phyloP scores from a whole-genome alignment of 768 basidiomycete genomes.

The Phlebiopsis gigantea region DNA sequence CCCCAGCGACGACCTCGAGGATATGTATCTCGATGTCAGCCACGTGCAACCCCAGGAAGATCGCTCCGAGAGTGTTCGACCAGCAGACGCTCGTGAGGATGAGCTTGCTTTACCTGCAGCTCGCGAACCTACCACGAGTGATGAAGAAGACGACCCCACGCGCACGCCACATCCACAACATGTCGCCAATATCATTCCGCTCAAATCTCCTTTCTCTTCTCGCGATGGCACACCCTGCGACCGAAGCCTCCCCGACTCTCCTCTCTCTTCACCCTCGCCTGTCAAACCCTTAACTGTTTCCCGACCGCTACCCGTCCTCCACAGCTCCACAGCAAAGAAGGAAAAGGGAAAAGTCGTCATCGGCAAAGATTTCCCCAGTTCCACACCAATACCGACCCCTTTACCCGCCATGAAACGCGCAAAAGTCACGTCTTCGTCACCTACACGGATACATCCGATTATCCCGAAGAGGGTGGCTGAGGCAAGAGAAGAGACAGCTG shows the following conservation, averaged over 20 bases:
- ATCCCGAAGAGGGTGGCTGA: too few relatives aligned
- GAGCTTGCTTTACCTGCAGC: not conserved
- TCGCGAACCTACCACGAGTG: not conserved
- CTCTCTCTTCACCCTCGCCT: conserved; percentile 18
- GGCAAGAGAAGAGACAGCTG: not conserved
- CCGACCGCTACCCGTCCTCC: not conserved
- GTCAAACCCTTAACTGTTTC: conserved; percentile 13
- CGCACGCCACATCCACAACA: conserved; percentile 23
- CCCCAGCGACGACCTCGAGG: conserved; percentile 19
- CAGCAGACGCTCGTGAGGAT: not conserved
- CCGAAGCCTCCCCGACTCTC: conserved; percentile 12
- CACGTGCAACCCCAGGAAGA: conserved; percentile 5
- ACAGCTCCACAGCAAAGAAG: not conserved
- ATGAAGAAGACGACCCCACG: conserved; percentile 14
- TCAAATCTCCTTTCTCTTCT: conserved; percentile 18
- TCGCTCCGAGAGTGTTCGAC: conserved; percentile 19
- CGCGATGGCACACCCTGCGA: conserved; percentile 12
- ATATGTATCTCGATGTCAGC: conserved; percentile 20
- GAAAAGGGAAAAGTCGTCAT: conserved; percentile 4
- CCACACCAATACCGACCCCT: not conserved
- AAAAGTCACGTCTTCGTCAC: too few relatives aligned
- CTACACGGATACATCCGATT: too few relatives aligned
- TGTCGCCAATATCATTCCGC: conserved; percentile 20
- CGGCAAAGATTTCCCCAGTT: not conserved
- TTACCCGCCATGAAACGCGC: too few relatives aligned